phyloP scores from a whole-genome alignment of 345 rosid species.

The Abelmoschus esculentus region DNA sequence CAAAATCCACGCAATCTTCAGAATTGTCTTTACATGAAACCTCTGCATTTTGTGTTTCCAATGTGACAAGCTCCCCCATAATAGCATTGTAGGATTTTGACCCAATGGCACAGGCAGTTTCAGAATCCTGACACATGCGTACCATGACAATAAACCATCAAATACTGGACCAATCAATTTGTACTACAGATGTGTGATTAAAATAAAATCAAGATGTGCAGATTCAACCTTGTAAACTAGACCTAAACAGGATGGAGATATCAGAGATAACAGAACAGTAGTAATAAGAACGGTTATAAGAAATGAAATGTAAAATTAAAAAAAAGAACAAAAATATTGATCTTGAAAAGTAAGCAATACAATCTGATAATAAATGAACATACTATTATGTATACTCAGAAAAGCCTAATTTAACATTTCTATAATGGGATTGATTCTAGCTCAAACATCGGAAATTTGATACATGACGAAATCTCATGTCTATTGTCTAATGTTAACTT shows the following conservation, averaged over 20 bases:
- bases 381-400: neutral
- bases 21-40: slow-evolving; percentile 29
- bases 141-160: slow-evolving; percentile 12
- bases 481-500: neutral
- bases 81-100: slow-evolving; percentile 84
- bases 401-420: neutral
- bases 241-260: neutral
- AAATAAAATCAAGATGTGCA: neutral
- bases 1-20: slow-evolving; percentile 85
- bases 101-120: slow-evolving; percentile 73
- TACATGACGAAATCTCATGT: neutral
- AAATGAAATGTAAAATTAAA: neutral
- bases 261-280: neutral
- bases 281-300: neutral
- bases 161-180: neutral
- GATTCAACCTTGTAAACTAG: neutral
- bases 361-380: neutral
- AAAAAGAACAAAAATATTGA: neutral
- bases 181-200: neutral
- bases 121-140: slow-evolving; percentile 52
- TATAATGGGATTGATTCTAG: neutral
- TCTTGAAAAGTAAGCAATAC: neutral
- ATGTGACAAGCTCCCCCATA: slow-evolving; percentile 80
- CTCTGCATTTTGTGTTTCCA: slow-evolving; percentile 54
- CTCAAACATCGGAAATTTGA: neutral